Conservation (phyloP, 768 basidiomycete species). For the Phlegmacium glaucopus region DNA sequence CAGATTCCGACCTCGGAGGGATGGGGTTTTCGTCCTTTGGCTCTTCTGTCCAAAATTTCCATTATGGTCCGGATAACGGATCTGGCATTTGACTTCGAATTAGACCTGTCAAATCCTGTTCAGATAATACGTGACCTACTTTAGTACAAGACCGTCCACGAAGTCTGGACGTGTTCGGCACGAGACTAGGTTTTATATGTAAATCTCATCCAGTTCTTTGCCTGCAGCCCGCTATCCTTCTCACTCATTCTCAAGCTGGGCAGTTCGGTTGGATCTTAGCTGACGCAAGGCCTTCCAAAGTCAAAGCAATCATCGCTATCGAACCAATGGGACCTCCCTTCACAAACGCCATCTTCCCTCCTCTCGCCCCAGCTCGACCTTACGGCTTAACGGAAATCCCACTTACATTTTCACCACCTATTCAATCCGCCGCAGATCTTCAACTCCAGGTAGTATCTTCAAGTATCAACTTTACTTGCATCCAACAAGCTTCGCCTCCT, state of each 20-base stretch:
- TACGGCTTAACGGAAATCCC: constrained; percentile 49
- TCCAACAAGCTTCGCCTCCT: constrained; percentile 40
- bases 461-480: constrained; percentile 32
- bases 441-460: constrained; percentile 22
- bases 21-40: no score
- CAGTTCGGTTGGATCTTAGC: constrained; percentile 46
- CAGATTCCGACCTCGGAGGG: no score
- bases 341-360: constrained; percentile 35
- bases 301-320: constrained; percentile 45
- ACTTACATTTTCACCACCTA: constrained; percentile 39
- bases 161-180: no score
- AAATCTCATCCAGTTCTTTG: not conserved
- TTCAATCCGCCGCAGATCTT: constrained; percentile 35
- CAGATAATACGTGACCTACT: no score
- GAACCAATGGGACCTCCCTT: constrained; percentile 53
- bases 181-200: not conserved
- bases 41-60: no score
- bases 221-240: constrained; percentile 39
- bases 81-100: no score
- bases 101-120: no score
- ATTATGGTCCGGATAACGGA: no score
- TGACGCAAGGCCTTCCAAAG: constrained; percentile 39
- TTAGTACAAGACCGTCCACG: no score
- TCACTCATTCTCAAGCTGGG: constrained; percentile 52
- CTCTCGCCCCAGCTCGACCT: constrained; percentile 32